Percentiles rank a stretch among this genome's conserved stretches.
phyloP scores from a whole-genome alignment of 2,329 filamentous ascomycete genomes.

The Epichloe bromicola region DNA sequence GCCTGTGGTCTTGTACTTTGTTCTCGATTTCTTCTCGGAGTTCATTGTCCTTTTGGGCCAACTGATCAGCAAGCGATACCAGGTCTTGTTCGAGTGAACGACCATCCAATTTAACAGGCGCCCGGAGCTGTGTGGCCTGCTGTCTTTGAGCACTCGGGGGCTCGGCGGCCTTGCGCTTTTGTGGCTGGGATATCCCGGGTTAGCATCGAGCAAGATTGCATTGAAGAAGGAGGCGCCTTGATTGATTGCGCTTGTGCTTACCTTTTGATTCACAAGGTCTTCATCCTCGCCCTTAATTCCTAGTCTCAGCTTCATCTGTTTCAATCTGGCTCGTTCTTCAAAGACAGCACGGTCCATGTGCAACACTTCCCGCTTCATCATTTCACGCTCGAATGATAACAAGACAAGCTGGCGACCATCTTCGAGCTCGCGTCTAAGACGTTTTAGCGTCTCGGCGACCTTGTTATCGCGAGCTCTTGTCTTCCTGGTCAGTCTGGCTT shows the following conservation, averaged over 20 bases:
- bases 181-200: slow-evolving; percentile 38
- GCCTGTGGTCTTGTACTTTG: slow-evolving; percentile 75
- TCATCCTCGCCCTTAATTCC: slow-evolving; percentile 89
- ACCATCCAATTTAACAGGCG: slow-evolving; percentile 56
- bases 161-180: slow-evolving; percentile 56
- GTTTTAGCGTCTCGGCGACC: slow-evolving; percentile 87
- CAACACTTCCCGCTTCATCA: slow-evolving; percentile 65
- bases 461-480: slow-evolving; percentile 88
- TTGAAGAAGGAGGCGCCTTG: not conserved
- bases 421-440: slow-evolving; percentile 80
- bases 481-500: slow-evolving; percentile 88
- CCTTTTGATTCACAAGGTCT: slow-evolving; percentile 88
- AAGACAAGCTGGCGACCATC: slow-evolving; percentile 71
- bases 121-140: slow-evolving; percentile 51
- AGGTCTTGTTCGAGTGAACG: slow-evolving; percentile 68
- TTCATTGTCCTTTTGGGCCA: slow-evolving; percentile 69
- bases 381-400: slow-evolving; percentile 67
- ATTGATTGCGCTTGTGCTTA: slow-evolving; percentile 27
- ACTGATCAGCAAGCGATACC: slow-evolving; percentile 59
- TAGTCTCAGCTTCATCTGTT: slow-evolving; percentile 77
- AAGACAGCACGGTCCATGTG: slow-evolving; percentile 66
- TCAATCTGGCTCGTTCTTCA: slow-evolving; percentile 67
- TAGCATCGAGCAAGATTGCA: slow-evolving; percentile 21
- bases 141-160: slow-evolving; percentile 47
- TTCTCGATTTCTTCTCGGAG: slow-evolving; percentile 72